These are phyloP conservation scores for Aspergillus transmontanensis DNA, from an alignment of 2,329 filamentous ascomycete species.

Conservation along the genomic window DNA sequence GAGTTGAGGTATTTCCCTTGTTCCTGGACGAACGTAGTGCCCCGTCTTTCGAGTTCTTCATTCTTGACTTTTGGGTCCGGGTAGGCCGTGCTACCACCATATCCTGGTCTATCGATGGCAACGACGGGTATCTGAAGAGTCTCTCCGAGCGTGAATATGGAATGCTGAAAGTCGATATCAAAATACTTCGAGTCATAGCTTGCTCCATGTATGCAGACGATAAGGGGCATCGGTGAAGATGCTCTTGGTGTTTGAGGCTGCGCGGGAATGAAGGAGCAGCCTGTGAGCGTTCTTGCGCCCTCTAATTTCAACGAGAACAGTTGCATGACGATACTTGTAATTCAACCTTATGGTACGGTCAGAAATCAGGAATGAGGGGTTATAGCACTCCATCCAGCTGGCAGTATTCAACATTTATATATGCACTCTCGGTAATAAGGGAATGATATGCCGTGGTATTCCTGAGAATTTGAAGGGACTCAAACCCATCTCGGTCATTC, in stretches of 20 bases:
- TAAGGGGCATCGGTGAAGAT: background rate
- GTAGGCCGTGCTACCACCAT: slow-evolving; percentile 5
- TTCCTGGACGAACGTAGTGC: slow-evolving; percentile 3
- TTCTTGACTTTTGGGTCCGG: background rate
- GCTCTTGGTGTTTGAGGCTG: background rate
- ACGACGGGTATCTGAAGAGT: slow-evolving; percentile 6
- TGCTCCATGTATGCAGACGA: slow-evolving; percentile 16
- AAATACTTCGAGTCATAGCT: slow-evolving; percentile 16
- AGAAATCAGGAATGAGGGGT: background rate
- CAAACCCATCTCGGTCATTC: background rate
- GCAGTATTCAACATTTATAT: background rate
- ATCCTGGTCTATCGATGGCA: slow-evolving; percentile 12
- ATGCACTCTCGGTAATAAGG: background rate
- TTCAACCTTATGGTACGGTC: background rate
- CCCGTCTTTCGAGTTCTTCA: background rate
- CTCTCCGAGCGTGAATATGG: slow-evolving; percentile 2
- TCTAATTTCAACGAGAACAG: background rate
- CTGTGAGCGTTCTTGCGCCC: background rate
- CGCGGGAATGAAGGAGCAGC: background rate
- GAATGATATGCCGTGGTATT: background rate
- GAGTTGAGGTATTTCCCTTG: slow-evolving; percentile 14
- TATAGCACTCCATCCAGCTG: background rate
- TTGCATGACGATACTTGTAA: background rate
- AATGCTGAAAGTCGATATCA: slow-evolving; percentile 7
- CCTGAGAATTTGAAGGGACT: background rate